These are phyloP conservation scores for Cladosporium sp. DNA, from an alignment of 2,329 filamentous ascomycete species.

Conservation along the genomic window DNA sequence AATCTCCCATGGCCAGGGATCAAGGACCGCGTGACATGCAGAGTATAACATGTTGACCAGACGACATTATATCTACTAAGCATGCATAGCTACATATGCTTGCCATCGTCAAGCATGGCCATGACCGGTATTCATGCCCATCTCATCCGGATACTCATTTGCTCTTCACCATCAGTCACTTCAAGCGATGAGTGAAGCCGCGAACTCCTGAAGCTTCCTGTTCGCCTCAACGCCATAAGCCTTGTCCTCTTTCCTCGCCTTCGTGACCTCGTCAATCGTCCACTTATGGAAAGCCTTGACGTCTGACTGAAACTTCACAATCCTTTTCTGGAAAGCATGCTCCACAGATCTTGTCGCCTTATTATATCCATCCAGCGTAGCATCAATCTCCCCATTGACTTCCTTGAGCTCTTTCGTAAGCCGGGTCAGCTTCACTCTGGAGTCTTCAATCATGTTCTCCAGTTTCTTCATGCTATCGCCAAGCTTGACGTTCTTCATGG, in stretches of 20 bases:
- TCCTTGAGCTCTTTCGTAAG: conserved; percentile 23
- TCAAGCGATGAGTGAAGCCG: conserved; percentile 5
- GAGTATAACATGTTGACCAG: background rate
- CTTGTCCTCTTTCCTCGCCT: conserved; percentile 26
- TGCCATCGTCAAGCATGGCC: background rate
- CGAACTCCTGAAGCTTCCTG: conserved; percentile 25
- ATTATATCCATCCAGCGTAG: conserved; percentile 21
- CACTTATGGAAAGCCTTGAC: conserved; percentile 22
- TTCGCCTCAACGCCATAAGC: conserved; percentile 22
- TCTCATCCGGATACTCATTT: background rate
- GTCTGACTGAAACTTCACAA: conserved; percentile 23
- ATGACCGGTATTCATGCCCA: background rate
- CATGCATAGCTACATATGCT: background rate
- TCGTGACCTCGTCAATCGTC: conserved; percentile 23
- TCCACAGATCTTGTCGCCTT: conserved; percentile 16
- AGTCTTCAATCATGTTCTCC: conserved; percentile 18
- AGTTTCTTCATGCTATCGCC: conserved; percentile 26
- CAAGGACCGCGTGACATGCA: background rate
- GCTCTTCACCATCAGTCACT: background rate
- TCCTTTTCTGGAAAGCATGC: conserved; percentile 21
- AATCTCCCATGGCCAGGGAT: background rate
- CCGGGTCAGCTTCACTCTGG: conserved; percentile 21
- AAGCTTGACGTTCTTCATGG: conserved; percentile 20
- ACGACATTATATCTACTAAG: background rate
- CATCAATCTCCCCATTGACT: conserved; percentile 26